phyloP scores from a whole-genome alignment of 176 grass and related monocot genomes.

The Oryza coarctata region DNA sequence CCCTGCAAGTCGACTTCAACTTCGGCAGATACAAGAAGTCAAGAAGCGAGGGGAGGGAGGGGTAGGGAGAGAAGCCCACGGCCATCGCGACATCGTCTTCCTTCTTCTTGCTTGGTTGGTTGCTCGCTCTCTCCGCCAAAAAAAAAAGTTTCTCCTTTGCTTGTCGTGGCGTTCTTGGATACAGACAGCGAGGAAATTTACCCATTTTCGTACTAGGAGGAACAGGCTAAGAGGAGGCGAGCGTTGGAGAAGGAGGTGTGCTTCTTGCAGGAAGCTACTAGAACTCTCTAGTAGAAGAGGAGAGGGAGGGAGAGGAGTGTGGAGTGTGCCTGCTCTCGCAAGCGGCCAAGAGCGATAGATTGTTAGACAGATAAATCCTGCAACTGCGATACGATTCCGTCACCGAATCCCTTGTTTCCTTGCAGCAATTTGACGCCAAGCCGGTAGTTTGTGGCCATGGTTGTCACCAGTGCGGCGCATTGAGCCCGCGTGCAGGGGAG shows the following conservation, averaged over 20 bases:
- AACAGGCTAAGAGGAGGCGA: slow-evolving; percentile 7
- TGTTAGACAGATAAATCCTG: slow-evolving; percentile 34
- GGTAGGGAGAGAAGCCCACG: slow-evolving; percentile 15
- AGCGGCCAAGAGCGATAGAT: slow-evolving; percentile 21
- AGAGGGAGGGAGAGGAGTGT: not conserved
- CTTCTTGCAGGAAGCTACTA: slow-evolving; percentile 32
- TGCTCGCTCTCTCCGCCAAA: slow-evolving; percentile 26
- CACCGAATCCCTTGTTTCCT: slow-evolving; percentile 4
- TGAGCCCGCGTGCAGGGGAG: slow-evolving; percentile 10
- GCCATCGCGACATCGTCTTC: slow-evolving; percentile 24
- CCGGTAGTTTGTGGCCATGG: slow-evolving; percentile 26
- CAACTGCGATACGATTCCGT: slow-evolving; percentile 20
- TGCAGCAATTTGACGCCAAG: slow-evolving; percentile 15
- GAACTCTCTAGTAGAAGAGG: not conserved
- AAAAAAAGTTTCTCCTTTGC: not conserved
- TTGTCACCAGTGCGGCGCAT: slow-evolving; percentile 28
- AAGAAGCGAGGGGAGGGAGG: not conserved
- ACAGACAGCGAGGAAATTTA: slow-evolving; percentile 21
- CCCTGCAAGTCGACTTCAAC: not conserved
- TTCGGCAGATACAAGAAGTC: not conserved
- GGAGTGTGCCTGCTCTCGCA: slow-evolving; percentile 24
- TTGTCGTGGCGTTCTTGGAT: slow-evolving; percentile 42
- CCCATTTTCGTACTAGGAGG: slow-evolving; percentile 14
- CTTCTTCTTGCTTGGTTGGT: slow-evolving; percentile 8
- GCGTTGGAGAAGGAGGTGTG: slow-evolving; percentile 4